Conservation (phyloP, 352 stramenopile genomes). For the Globisporangium cederbergense region DNA sequence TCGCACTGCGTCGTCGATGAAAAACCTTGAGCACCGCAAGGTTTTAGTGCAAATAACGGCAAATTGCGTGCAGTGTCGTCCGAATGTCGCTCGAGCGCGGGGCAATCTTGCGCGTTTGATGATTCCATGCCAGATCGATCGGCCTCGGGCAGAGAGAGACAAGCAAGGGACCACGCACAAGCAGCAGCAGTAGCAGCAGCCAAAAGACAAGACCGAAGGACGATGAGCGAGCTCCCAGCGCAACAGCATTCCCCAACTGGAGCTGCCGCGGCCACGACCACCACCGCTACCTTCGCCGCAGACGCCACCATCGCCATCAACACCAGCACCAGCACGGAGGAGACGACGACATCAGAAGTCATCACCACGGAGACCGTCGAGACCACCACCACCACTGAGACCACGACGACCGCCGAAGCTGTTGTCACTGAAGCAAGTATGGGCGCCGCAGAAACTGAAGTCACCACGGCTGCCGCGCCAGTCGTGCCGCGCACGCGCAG, state of each 20-base stretch:
- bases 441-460: conserved; percentile 1
- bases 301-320: background rate
- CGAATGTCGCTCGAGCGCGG: background rate
- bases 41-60: too few species aligned
- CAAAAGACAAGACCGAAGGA: background rate
- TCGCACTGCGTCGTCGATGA: background rate
- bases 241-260: conserved; percentile 17
- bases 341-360: conserved; percentile 1
- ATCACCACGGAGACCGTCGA: conserved; percentile 6
- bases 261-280: conserved; percentile 10
- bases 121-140: conserved; percentile 5
- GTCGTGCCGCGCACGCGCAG: conserved; percentile 33
- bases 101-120: conserved; percentile 1
- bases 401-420: conserved; percentile 9
- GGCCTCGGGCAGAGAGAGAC: background rate
- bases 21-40: background rate
- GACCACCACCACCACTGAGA: conserved; percentile 8
- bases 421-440: background rate
- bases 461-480: background rate
- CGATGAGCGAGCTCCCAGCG: conserved; percentile 4
- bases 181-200: background rate
- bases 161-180: background rate
- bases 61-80: too few species aligned
- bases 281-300: background rate
- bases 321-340: background rate